Conservation (phyloP, 1,284 basidiomycete species). For the Tylopilus sp. region DNA sequence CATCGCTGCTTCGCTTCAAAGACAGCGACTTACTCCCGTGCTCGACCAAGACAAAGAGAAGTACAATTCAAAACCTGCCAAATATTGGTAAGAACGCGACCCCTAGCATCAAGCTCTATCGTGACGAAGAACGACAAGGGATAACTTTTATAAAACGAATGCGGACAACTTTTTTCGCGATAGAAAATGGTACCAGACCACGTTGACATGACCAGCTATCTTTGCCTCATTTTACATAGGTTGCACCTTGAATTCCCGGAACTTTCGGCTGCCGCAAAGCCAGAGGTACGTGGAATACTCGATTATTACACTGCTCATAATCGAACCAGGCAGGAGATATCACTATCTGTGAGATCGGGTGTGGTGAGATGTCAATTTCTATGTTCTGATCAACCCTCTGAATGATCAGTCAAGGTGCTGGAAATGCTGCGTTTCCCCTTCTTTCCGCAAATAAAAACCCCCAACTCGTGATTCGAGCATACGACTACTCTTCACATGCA, state of each 20-base stretch:
- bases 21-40: conserved; percentile 67
- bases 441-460: conserved; percentile 81
- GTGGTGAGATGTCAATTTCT: conserved; percentile 47
- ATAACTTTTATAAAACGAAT: conserved; percentile 85
- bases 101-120: neutral
- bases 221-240: conserved; percentile 41
- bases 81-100: conserved; percentile 51
- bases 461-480: conserved; percentile 67
- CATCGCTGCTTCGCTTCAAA: conserved; percentile 63
- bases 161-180: conserved; percentile 87
- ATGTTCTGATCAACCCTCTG: conserved; percentile 1
- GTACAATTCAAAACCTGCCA: conserved; percentile 71
- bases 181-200: conserved; percentile 64
- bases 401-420: conserved; percentile 58
- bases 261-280: conserved; percentile 62
- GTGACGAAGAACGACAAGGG: conserved; percentile 50
- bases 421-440: conserved; percentile 91
- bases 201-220: neutral
- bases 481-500: conserved; percentile 89
- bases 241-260: conserved; percentile 91
- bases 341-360: conserved; percentile 79
- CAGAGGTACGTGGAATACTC: conserved; percentile 47
- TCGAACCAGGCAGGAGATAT: conserved; percentile 64
- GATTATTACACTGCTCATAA: neutral
- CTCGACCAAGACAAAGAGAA: conserved; percentile 59